Conservation (phyloP, 2,329 filamentous ascomycete species). For the Passalora sequoiae region DNA sequence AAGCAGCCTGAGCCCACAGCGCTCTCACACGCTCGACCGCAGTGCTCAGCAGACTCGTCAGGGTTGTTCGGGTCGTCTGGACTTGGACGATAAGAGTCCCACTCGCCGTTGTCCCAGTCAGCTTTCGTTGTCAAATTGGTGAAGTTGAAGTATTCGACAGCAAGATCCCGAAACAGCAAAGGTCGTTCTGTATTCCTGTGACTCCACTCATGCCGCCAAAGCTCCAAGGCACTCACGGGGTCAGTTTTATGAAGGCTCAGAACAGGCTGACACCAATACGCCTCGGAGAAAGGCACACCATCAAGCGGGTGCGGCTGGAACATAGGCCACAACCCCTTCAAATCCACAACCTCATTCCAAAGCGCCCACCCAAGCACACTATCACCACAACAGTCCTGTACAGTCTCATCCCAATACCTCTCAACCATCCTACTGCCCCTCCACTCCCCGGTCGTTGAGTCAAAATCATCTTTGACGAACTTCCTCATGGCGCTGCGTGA, state of each 20-base stretch:
- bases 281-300: constrained; percentile 43
- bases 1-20: constrained; percentile 28
- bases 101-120: constrained; percentile 37
- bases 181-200: constrained; percentile 27
- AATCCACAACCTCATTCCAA: constrained; percentile 37
- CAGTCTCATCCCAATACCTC: constrained; percentile 38
- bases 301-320: constrained; percentile 49
- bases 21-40: constrained; percentile 45
- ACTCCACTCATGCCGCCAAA: constrained; percentile 47
- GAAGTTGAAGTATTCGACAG: constrained; percentile 28
- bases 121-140: constrained; percentile 19
- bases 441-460: constrained; percentile 35
- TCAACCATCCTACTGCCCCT: constrained; percentile 32
- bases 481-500: constrained; percentile 44
- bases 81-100: constrained; percentile 29
- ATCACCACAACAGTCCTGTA: constrained; percentile 49
- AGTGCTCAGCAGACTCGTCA: constrained; percentile 32
- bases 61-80: constrained; percentile 27
- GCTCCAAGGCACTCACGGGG: constrained; percentile 45
- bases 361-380: constrained; percentile 47
- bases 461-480: constrained; percentile 31
- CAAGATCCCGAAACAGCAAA: constrained; percentile 29
- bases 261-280: constrained; percentile 50
- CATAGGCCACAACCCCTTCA: constrained; percentile 48
- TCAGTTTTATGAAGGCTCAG: constrained; percentile 48